These are phyloP conservation scores for Claviceps sp. DNA, from an alignment of 2,329 filamentous ascomycete species.

Conservation along the genomic window DNA sequence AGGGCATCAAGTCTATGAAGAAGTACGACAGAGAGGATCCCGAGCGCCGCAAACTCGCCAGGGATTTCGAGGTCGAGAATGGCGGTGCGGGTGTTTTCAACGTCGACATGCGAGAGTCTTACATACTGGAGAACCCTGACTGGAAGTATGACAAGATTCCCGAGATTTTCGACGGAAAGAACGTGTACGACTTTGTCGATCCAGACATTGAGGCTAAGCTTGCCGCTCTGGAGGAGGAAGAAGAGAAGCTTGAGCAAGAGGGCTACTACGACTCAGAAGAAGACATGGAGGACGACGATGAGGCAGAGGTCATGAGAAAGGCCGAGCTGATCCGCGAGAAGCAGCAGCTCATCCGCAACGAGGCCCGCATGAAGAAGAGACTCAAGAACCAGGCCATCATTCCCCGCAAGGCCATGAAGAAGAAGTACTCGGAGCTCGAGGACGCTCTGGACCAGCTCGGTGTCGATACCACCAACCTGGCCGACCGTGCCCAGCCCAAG, in stretches of 20 bases:
- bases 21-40: constrained; percentile 89
- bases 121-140: constrained; percentile 71
- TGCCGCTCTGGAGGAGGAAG: constrained; percentile 82
- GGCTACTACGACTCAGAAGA: constrained; percentile 86
- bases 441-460: constrained; percentile 73
- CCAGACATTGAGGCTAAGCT: constrained; percentile 93
- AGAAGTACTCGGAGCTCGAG: constrained; percentile 78
- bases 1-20: constrained; percentile 63
- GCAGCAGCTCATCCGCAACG: constrained; percentile 82
- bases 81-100: constrained; percentile 95
- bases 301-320: constrained; percentile 79
- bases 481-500: constrained; percentile 54
- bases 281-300: constrained; percentile 74
- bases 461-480: constrained; percentile 65
- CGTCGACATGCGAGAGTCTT: constrained; percentile 81
- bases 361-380: constrained; percentile 86
- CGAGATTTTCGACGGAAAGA: constrained; percentile 88
- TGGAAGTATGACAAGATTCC: constrained; percentile 97
- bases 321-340: constrained; percentile 94
- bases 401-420: constrained; percentile 67
- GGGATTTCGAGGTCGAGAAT: constrained; percentile 81
- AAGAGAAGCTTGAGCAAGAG: constrained; percentile 80
- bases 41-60: constrained; percentile 66
- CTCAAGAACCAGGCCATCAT: constrained; percentile 96
- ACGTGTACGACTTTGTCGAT: constrained; percentile 94